Percentiles rank a stretch among this genome's conserved stretches.
Evolutionary conservation across 495 filamentous ascomycete genomes (phyloP).

Genomic region (Durotheca rogersii): DNA sequence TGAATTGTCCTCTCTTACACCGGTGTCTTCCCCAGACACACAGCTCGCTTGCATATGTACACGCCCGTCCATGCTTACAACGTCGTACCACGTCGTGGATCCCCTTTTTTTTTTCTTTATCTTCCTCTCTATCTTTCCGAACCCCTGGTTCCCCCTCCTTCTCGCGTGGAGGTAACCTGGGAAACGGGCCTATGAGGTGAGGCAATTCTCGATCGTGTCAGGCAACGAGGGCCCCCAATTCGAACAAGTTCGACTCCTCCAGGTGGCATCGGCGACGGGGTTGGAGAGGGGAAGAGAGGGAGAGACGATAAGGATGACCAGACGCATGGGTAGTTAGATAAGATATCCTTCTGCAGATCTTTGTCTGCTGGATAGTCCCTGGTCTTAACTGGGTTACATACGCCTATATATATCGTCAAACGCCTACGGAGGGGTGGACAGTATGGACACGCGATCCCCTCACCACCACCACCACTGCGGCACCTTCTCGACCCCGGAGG

Average conservation of each 20-base stretch:
- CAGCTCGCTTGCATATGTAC: no score
- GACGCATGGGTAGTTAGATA: no score
- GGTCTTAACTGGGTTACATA: no score
- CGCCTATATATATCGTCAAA: no score
- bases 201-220: conserved; percentile 16
- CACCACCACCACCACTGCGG: conserved; percentile 29
- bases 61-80: no score
- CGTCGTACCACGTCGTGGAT: conserved; percentile 14
- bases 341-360: no score
- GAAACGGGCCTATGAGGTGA: conserved; percentile 25
- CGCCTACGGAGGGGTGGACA: no score
- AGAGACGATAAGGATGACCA: no score
- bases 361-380: no score
- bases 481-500: conserved; percentile 17
- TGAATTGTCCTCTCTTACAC: no score
- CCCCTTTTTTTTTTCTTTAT: not conserved
- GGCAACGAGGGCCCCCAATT: conserved; percentile 21
- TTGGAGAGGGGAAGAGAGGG: conserved; percentile 16
- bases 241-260: conserved; percentile 14
- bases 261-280: conserved; percentile 3
- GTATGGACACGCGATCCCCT: conserved; percentile 28
- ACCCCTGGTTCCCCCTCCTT: conserved; percentile 25
- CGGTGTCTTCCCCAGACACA: no score
- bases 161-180: not conserved
- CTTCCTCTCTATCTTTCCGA: conserved; percentile 3